Percentiles rank a stretch among this genome's conserved stretches.
phyloP scores from a whole-genome alignment of 345 rosid genomes.

The Arabis alpina region DNA sequence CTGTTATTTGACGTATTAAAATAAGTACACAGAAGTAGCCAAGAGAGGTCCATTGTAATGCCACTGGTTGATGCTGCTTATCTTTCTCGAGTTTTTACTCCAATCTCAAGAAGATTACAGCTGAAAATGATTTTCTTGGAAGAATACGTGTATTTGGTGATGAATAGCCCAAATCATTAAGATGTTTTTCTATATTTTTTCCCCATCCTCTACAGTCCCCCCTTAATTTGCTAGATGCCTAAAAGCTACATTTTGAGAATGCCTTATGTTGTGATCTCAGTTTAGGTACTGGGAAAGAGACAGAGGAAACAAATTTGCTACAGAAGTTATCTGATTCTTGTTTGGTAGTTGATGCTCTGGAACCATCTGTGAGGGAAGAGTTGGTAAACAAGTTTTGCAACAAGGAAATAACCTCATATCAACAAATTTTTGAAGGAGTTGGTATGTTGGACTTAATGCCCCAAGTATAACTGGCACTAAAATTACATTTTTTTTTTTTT shows the following conservation, averaged over 20 bases:
- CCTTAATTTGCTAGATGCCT: neutral
- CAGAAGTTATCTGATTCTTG: conserved; percentile 95
- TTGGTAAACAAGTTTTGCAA: conserved; percentile 97
- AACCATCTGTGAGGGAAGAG: conserved; percentile 99
- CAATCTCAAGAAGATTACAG: too few relatives aligned
- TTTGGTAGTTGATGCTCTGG: conserved; percentile 95
- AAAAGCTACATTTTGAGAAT: neutral
- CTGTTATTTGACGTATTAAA: too few relatives aligned
- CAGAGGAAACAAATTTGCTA: conserved; percentile 83
- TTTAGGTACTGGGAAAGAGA: conserved; percentile 98
- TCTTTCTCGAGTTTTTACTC: too few relatives aligned
- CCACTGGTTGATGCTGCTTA: too few relatives aligned
- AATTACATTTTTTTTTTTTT: conserved; percentile 13
- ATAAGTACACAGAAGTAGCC: too few relatives aligned
- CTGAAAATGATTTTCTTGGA: too few relatives aligned
- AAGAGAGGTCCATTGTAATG: too few relatives aligned
- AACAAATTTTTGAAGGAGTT: conserved; percentile 99
- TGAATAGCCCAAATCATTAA: neutral
- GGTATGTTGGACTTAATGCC: conserved; percentile 57
- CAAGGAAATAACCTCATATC: conserved; percentile 96
- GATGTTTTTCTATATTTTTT: neutral
- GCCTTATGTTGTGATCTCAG: conserved; percentile 54
- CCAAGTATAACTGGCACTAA: conserved; percentile 22
- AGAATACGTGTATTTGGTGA: too few relatives aligned
- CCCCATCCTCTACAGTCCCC: neutral